Evolutionary conservation across 192 early-diverging fungal genomes (phyloP).

Genomic region (Coemansia sp.): DNA sequence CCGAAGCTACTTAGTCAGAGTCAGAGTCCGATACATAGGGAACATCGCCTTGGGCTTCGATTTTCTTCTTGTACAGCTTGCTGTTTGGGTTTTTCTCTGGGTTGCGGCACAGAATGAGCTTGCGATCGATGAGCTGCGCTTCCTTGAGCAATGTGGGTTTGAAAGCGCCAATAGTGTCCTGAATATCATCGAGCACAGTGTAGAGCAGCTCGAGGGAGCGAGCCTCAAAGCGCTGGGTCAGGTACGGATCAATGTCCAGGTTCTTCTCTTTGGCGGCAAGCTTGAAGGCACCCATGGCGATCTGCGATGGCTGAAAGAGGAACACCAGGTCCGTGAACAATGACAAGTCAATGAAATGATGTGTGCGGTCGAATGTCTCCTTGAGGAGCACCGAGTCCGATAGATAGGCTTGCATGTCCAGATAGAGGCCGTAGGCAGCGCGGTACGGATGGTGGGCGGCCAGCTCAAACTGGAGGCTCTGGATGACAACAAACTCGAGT

Average conservation of each 20-base stretch:
- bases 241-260: conserved; percentile 58
- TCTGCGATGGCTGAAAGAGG: conserved; percentile 75
- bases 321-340: conserved; percentile 73
- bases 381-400: conserved; percentile 25
- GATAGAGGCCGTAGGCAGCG: conserved; percentile 66
- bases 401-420: conserved; percentile 65
- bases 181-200: conserved; percentile 57
- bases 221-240: conserved; percentile 49
- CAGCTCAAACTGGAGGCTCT: conserved; percentile 75
- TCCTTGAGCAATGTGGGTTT: conserved; percentile 46
- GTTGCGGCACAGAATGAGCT: conserved; percentile 66
- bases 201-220: conserved; percentile 48
- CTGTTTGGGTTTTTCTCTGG: conserved; percentile 74
- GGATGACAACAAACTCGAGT: conserved; percentile 67
- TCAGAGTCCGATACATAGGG: conserved; percentile 51
- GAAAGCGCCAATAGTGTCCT: conserved; percentile 45
- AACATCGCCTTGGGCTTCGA: conserved; percentile 24
- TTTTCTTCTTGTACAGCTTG: conserved; percentile 57
- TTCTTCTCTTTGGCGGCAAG: conserved; percentile 60
- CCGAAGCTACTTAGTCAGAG: conserved; percentile 32
- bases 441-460: conserved; percentile 73
- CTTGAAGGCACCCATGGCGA: conserved; percentile 66
- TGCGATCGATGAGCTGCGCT: conserved; percentile 63
- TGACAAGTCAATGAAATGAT: conserved; percentile 58
- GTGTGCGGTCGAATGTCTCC: conserved; percentile 58